Base-by-base conservation (phyloP, 2,329 filamentous ascomycete species). In the Trichoderma sp. region DNA sequence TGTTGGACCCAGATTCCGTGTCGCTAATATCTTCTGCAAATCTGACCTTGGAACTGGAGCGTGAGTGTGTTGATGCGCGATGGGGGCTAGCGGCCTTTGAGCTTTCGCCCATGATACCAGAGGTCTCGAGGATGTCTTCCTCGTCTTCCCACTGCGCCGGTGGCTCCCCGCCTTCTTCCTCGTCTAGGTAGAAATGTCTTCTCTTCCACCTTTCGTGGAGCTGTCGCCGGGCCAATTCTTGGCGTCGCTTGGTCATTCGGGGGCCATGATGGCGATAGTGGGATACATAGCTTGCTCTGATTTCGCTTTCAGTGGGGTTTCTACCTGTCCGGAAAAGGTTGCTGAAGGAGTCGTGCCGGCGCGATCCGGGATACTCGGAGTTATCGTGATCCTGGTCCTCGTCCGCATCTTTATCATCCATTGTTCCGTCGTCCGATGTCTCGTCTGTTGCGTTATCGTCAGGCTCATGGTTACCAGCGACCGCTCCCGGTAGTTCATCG, bases 161-260 rank as follows among this genome's bases (percentile, higher is more conserved):
- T 2, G 86, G 82, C n/a, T 78, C 76, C 10, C 87, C 85, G 2
- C 92, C 92, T 77, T 96, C 92, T 80, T 96, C 93, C 77, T 93
- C 90, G 68, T 96, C 92, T 0, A 93, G 85, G 73, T 95, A 96
- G 73, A 95, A 96, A 45, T 90, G 87, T 54, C 92, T 85, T 68
- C 91, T 85, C 73, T 86, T 87, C 92, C 92, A 95, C 59, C 92
- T 85, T 64, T 94, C 87, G 72, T 90, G 84, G 39, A 92, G 81
- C 70, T 84, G 83, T 45, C 79, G 81, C 15, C 86, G 81, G 1
- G 85, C 84, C 78, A 81, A 78, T 7, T 79, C 76, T 32, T 79
- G 76, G 29, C 79, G 76, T 19, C 79, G 75, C 67, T 79, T 81
- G 50, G 82, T 79, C 64, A 80, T 75, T 58, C 77, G 79, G 2